Evolutionary conservation across 148 eudicot species (phyloP).

Genomic region (Dysphania ambrosioides): DNA sequence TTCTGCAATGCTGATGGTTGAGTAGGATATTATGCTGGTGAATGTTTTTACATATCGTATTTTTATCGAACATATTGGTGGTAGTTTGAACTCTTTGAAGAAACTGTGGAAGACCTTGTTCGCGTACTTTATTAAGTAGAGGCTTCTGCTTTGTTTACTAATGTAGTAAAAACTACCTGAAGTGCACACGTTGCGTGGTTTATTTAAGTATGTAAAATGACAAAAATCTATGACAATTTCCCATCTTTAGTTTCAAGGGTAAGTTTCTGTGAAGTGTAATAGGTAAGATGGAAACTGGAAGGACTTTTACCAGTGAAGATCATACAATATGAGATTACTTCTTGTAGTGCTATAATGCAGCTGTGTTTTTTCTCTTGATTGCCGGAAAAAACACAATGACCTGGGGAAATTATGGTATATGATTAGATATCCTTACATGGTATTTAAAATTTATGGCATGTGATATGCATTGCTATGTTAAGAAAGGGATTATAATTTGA

Average conservation of each 20-base stretch:
- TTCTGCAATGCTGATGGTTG: background rate
- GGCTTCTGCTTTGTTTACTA: background rate
- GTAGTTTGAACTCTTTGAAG: background rate
- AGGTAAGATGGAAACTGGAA: too few relatives aligned
- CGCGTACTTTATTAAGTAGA: background rate
- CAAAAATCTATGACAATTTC: background rate
- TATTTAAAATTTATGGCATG: background rate
- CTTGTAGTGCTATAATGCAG: background rate
- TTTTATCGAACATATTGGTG: background rate
- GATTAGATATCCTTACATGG: too few relatives aligned
- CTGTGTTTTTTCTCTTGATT: too few relatives aligned
- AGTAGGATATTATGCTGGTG: slow-evolving; percentile 3
- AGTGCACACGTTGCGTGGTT: background rate
- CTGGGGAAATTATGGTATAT: too few relatives aligned
- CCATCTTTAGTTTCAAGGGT: too few relatives aligned
- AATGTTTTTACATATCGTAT: background rate
- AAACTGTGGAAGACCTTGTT: background rate
- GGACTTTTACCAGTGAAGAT: too few relatives aligned
- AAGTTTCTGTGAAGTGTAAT: too few relatives aligned
- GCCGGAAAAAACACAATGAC: too few relatives aligned
- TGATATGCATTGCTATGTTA: background rate
- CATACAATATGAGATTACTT: background rate
- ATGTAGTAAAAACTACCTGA: background rate
- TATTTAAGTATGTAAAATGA: background rate
- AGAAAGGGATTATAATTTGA: too few relatives aligned